A percentile compares a stretch with the other conserved stretches of the same genome.
These are phyloP conservation scores for Xylariaceae sp. DNA, from an alignment of 2,329 filamentous ascomycete species.

Conservation along the genomic window DNA sequence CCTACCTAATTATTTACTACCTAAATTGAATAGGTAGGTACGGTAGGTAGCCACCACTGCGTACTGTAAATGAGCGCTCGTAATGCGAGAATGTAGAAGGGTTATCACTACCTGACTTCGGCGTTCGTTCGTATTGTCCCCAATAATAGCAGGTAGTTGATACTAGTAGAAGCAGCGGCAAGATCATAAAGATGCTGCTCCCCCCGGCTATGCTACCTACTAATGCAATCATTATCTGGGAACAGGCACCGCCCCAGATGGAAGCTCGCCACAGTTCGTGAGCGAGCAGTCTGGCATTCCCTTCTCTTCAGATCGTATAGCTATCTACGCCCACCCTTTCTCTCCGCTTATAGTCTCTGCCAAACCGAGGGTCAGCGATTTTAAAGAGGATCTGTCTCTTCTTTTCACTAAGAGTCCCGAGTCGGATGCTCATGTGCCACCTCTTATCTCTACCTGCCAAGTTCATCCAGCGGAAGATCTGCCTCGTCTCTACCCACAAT, in stretches of 20 bases:
- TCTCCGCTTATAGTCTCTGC: slow-evolving; percentile 12
- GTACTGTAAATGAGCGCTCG: background rate
- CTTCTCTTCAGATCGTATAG: slow-evolving; percentile 18
- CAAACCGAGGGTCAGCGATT: slow-evolving; percentile 8
- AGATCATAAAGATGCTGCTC: background rate
- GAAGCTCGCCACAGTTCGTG: slow-evolving; percentile 1
- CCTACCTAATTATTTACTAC: no score
- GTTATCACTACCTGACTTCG: background rate
- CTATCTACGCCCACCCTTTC: slow-evolving; percentile 16
- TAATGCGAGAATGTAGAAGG: background rate
- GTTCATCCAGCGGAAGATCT: slow-evolving; percentile 71
- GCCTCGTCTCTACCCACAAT: slow-evolving; percentile 75
- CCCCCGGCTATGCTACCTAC: background rate
- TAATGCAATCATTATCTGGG: background rate
- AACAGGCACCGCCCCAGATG: background rate
- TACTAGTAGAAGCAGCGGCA: no score
- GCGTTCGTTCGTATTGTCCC: background rate
- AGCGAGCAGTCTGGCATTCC: slow-evolving; percentile 9
- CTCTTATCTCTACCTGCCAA: slow-evolving; percentile 54
- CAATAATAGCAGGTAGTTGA: background rate
- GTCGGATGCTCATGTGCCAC: slow-evolving; percentile 7
- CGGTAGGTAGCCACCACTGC: background rate
- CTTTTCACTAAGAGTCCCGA: slow-evolving; percentile 1
- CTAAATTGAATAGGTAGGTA: no score
- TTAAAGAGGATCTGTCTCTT: background rate